These are phyloP conservation scores for Pythium vanterpoolii DNA, from an alignment of 352 stramenopile genomes.

Conservation along the genomic window DNA sequence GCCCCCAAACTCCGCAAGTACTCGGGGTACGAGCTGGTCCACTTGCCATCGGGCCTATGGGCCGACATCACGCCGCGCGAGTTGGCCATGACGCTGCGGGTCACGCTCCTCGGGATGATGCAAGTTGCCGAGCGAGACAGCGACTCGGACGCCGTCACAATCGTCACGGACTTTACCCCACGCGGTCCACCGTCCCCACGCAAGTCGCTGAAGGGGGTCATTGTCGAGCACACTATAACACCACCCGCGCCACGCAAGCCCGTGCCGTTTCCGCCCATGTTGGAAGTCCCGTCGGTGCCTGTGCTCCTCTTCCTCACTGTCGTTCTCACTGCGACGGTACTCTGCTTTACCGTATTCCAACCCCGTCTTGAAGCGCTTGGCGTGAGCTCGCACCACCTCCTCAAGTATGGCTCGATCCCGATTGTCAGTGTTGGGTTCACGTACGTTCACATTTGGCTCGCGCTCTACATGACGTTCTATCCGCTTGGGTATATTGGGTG, in stretches of 20 bases:
- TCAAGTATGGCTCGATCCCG: constrained; percentile 84
- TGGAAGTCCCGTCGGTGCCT: constrained; percentile 68
- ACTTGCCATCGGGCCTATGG: constrained; percentile 56
- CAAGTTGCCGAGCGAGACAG: constrained; percentile 62
- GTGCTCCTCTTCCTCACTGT: constrained; percentile 41
- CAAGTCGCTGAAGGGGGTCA: constrained; percentile 19
- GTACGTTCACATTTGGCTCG: constrained; percentile 95
- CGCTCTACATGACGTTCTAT: constrained; percentile 98
- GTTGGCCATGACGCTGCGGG: constrained; percentile 68
- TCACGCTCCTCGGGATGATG: constrained; percentile 82
- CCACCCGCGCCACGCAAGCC: constrained; percentile 23
- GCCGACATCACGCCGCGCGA: constrained; percentile 47
- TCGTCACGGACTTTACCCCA: constrained; percentile 75
- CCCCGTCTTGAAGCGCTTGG: constrained; percentile 42
- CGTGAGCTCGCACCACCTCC: constrained; percentile 59
- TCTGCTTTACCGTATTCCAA: constrained; percentile 79
- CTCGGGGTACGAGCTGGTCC: constrained; percentile 62
- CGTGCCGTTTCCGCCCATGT: constrained; percentile 75
- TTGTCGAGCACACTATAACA: not conserved
- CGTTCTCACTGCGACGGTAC: constrained; percentile 43
- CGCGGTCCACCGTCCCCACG: constrained; percentile 14
- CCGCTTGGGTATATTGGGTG: constrained; percentile 92
- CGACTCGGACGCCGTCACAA: constrained; percentile 29
- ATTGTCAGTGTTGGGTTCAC: constrained; percentile 89
- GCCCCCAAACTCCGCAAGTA: constrained; percentile 50